Conservation (phyloP, 2,329 filamentous ascomycete species). For the Diaporthe ampelina region DNA sequence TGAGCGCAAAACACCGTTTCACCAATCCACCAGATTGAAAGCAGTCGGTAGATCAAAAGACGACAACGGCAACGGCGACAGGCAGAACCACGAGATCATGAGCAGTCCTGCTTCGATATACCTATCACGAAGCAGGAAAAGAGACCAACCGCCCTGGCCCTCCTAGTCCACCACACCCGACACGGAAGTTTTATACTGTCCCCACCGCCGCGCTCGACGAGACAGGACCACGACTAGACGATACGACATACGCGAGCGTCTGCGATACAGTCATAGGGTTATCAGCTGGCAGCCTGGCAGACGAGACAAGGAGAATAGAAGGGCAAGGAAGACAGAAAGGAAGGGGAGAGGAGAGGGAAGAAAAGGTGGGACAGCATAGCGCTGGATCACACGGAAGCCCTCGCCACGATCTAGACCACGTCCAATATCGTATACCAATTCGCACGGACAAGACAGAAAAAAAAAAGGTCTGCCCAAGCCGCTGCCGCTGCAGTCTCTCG, state of each 20-base stretch:
- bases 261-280: neutral
- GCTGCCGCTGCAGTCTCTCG: neutral
- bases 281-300: neutral
- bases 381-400: neutral
- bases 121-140: conserved; percentile 21
- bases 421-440: neutral
- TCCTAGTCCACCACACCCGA: neutral
- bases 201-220: neutral
- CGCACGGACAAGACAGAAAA: neutral
- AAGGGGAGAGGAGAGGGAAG: neutral
- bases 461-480: neutral
- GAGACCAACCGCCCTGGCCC: conserved; percentile 31
- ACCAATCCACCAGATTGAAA: neutral
- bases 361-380: conserved; percentile 1
- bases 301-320: neutral
- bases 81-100: conserved; percentile 18
- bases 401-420: conserved; percentile 18
- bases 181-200: neutral
- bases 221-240: neutral
- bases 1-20: neutral
- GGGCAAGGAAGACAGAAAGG: neutral
- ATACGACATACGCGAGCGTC: neutral
- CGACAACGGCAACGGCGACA: neutral
- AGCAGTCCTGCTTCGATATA: conserved; percentile 31
- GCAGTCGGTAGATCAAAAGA: neutral